phyloP scores from a whole-genome alignment of 345 rosid species.

The Pugionium dolabratum region DNA sequence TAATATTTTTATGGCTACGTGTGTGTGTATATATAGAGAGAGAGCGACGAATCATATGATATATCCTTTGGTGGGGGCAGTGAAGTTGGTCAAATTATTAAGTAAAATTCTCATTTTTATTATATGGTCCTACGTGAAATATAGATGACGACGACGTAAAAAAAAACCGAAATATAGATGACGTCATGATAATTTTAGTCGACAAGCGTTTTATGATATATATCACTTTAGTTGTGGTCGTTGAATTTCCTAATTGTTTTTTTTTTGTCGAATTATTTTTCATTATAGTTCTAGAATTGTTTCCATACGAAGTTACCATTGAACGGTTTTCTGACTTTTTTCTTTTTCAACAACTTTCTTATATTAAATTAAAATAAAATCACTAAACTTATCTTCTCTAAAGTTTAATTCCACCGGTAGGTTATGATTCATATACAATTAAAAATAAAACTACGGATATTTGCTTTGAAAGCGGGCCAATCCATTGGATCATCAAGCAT shows the following conservation, averaged over 20 bases:
- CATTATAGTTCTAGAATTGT: slow-evolving; percentile 25
- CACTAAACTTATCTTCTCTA: too few relatives aligned
- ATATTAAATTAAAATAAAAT: too few relatives aligned
- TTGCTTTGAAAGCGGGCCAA: too few relatives aligned
- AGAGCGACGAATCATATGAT: slow-evolving; percentile 7
- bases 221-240: slow-evolving; percentile 4
- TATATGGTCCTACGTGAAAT: slow-evolving; percentile 25
- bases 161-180: neutral
- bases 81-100: slow-evolving; percentile 4
- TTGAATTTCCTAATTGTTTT: slow-evolving; percentile 19
- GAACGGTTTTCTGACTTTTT: neutral
- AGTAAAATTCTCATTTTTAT: neutral
- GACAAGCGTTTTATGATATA: neutral
- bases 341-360: too few relatives aligned
- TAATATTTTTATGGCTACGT: neutral
- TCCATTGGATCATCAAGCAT: too few relatives aligned
- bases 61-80: slow-evolving; percentile 17
- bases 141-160: slow-evolving; percentile 18
- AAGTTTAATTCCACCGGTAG: too few relatives aligned
- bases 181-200: slow-evolving; percentile 9
- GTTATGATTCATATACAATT: too few relatives aligned
- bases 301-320: neutral
- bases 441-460: too few relatives aligned
- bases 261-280: neutral
- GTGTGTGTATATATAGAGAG: slow-evolving; percentile 15